Base-by-base conservation (phyloP, 495 filamentous ascomycete species). In the Chaetomium tenue region DNA sequence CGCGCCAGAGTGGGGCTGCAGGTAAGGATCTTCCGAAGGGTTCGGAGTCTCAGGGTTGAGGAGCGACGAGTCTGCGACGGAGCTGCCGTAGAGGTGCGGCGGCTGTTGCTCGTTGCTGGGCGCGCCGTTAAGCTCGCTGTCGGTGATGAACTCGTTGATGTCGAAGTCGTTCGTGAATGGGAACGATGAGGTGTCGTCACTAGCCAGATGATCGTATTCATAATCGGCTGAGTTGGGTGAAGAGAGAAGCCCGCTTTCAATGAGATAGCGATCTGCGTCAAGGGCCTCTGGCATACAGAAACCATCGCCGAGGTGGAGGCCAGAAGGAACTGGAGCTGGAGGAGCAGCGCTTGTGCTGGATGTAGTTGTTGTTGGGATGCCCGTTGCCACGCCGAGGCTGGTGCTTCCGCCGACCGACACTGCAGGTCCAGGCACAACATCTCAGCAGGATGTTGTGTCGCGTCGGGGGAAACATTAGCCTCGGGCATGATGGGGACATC, bases 361-460 rank as follows among this genome's bases (percentile, higher is more conserved):
- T 76, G 83, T 76, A 76, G 84, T 81, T 74, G 82, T 78, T 72
- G 79, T 74, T 78, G 83, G 71, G 75, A 82, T 76, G 76, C 75
- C 75, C 74, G 76, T 81, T 81, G 76, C 85, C 84, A 88, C 83
- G 79, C 81, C 74, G 72, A 70, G 60, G 62, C 77, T 73, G 78
- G 77, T 71, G 74, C 79, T 77, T 78, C 83, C 80, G 78, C 82
- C 85, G 87, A 92, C 88, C 86, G 94, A 97, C 94, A 98, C 94
- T 89, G 94, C 94, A 96, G 94, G 94, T 93, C 94, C 51, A 56
- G 58, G 83, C 91, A 97, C 93, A 97, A 96, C 93, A 97, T 87
- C 92, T 84, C 93, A 83, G 94, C 94, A 97, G 94, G 91, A 97
- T 96, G 93, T 96, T 96, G 93, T 97, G 92, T 92, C 94, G 84